phyloP scores from a whole-genome alignment of 148 eudicot genomes.

The Silene latifolia region DNA sequence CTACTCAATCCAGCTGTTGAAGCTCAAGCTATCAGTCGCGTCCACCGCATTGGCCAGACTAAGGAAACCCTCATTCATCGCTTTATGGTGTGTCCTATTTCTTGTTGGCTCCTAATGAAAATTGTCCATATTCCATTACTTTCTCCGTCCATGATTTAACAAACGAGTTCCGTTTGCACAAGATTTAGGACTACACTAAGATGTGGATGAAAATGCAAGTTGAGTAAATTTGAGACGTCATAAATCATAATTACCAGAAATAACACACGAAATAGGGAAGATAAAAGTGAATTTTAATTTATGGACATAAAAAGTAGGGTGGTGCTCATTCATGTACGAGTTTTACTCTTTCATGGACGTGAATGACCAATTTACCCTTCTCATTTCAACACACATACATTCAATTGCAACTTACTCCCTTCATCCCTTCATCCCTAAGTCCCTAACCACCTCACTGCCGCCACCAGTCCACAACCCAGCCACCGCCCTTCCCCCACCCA shows the following conservation, averaged over 20 bases:
- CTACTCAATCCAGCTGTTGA: constrained; percentile 93
- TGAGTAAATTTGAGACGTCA: background rate
- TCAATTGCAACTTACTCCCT: too few species aligned
- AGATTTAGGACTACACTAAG: background rate
- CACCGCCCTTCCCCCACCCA: too few species aligned
- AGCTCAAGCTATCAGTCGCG: constrained; percentile 94
- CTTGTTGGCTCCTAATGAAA: background rate
- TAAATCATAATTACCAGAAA: background rate
- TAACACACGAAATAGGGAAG: too few species aligned
- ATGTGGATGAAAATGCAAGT: background rate
- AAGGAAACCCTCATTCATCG: constrained; percentile 79
- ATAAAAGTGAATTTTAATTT: too few species aligned
- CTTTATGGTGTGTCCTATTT: constrained; percentile 52
- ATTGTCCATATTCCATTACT: background rate
- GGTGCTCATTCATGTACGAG: too few species aligned
- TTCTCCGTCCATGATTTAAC: background rate
- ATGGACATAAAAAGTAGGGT: too few species aligned
- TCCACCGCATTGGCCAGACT: constrained; percentile 87
- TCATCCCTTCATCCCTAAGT: too few species aligned
- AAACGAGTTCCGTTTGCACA: background rate
- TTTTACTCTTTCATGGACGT: too few species aligned
- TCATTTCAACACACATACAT: too few species aligned
- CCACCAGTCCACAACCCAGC: too few species aligned
- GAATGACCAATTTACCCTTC: too few species aligned
- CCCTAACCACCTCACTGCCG: too few species aligned